Evolutionary conservation across 2,329 filamentous ascomycete genomes (phyloP).

Genomic region (Aulographum hederae): DNA sequence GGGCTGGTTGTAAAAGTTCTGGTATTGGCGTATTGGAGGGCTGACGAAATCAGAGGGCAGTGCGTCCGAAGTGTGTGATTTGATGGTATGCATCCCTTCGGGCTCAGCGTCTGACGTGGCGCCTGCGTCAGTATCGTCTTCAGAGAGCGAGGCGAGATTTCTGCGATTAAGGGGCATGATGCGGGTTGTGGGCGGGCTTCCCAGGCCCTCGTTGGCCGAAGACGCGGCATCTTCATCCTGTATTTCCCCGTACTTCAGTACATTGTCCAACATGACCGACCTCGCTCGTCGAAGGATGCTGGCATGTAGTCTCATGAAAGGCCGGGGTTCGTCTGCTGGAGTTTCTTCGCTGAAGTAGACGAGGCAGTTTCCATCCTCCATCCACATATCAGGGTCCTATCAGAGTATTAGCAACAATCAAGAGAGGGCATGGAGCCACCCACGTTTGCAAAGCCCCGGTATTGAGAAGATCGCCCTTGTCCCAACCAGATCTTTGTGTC

Average conservation of each 20-base stretch:
- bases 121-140: background rate
- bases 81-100: no score
- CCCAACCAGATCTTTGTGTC: background rate
- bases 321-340: constrained; percentile 15
- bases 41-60: no score
- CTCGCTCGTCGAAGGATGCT: constrained; percentile 17
- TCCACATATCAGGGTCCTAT: constrained; percentile 20
- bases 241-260: constrained; percentile 16
- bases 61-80: background rate
- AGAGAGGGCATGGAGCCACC: constrained; percentile 3
- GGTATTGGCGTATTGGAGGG: background rate
- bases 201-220: background rate
- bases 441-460: constrained; percentile 19
- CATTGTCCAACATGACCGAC: constrained; percentile 18
- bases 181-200: background rate
- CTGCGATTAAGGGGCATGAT: constrained; percentile 3
- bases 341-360: constrained; percentile 22
- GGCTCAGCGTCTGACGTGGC: no score
- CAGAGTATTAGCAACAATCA: background rate
- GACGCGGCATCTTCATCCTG: constrained; percentile 6
- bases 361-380: constrained; percentile 12
- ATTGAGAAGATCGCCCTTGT: constrained; percentile 11
- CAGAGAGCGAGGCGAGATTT: background rate
- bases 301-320: constrained; percentile 16
- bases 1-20: background rate